Base-by-base conservation (phyloP, 164 flowering plant species). In the Magnolia officinalis region DNA sequence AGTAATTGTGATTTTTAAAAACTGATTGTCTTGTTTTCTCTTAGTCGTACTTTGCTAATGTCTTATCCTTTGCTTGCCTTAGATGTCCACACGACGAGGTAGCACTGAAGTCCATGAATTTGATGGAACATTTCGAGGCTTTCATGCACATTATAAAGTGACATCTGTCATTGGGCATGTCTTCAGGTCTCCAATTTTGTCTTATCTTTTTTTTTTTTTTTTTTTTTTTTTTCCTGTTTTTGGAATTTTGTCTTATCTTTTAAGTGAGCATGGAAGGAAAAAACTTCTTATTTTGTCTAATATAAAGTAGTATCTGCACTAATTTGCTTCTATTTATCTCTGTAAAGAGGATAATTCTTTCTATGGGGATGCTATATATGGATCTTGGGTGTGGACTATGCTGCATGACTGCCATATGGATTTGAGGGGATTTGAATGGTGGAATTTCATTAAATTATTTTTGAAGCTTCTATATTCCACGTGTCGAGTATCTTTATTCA, bases 111-210 rank as follows among this genome's bases (percentile, higher is more conserved):
- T 96, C n/a, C 98, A 96, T 85, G 99, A 96, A 80, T 93, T 96
- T 85, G 91, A 89, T 78, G 97, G 88, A 61, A 82, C 24, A 29
- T 96, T 96, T 85, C 75, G 68, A 67, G 93, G 93, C 6, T 77
- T 58, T 78, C 80, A 74, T 70, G 92, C 83, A 2, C 87, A 87
- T 66, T 88, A 73, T 75, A 96, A 85, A 90, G 97, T 96, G 74
- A 96, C 99, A 13, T 90, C 99, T 45, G 99, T 96, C 14, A 91
- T 92, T 77, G 99, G 99, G 31, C 98, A 96, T 87, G 90, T 96
- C 80, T 96, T 93, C 93, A 96, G 99, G 98, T 93, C 20, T 73
- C 52, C 23, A 16, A 9, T 8, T 49, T 73, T 71, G 58, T 49
- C 61, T 16, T 14, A 37, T 6, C 8, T 37, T 58, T n/a, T 50